Percentiles rank a stretch among this genome's conserved stretches.
Evolutionary conservation across 305 asterid species (phyloP).

Genomic region (Fraxinus baroniana): DNA sequence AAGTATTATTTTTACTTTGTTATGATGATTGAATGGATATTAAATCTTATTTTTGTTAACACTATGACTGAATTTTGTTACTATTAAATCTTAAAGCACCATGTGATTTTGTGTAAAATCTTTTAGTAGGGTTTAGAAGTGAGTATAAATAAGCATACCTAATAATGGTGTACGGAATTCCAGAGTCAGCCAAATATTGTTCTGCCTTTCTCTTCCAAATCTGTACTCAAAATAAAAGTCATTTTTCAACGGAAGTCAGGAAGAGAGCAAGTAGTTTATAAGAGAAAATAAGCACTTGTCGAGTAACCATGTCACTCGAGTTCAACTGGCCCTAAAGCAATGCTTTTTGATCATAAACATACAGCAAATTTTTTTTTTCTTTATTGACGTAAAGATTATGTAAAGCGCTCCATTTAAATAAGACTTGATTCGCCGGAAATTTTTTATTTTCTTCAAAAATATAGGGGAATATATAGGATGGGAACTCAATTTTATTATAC

Average conservation of each 20-base stretch:
- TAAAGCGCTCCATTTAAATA: neutral
- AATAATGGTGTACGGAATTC: constrained; percentile 85
- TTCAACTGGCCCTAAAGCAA: neutral
- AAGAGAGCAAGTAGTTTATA: neutral
- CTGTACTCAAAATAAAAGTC: constrained; percentile 16
- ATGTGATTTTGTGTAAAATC: neutral
- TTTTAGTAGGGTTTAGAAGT: neutral
- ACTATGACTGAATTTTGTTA: neutral
- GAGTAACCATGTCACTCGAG: neutral
- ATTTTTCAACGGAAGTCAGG: neutral
- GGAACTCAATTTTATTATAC: neutral
- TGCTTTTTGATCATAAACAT: neutral
- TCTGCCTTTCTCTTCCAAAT: constrained; percentile 79
- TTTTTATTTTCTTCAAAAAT: neutral
- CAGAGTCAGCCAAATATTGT: constrained; percentile 84
- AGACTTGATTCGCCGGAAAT: neutral
- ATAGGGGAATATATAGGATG: neutral
- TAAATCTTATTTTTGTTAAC: neutral
- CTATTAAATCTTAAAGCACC: neutral
- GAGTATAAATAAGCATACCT: constrained; percentile 43
- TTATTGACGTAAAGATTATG: neutral
- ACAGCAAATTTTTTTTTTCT: neutral
- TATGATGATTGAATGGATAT: neutral
- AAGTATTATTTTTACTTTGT: neutral
- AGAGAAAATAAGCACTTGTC: neutral